Evolutionary conservation across 2,329 filamentous ascomycete genomes (phyloP).

Genomic region (Juglanconis juglandina): DNA sequence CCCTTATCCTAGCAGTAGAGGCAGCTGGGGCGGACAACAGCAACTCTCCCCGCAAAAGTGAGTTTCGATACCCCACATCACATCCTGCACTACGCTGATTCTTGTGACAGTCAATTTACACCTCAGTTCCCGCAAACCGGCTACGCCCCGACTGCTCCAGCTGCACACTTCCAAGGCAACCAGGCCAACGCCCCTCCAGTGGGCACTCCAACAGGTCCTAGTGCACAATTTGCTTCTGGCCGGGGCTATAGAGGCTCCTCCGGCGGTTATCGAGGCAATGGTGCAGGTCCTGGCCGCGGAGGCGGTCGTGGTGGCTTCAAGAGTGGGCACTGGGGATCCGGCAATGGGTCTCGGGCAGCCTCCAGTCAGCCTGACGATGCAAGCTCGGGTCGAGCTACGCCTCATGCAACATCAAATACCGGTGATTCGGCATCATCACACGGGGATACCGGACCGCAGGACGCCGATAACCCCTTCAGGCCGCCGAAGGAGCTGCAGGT

Average conservation of each 20-base stretch:
- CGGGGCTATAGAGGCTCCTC: conserved; percentile 44
- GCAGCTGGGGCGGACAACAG: conserved; percentile 35
- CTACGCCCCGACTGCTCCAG: conserved; percentile 45
- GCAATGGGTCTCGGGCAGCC: conserved; percentile 29
- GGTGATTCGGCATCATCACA: conserved; percentile 12
- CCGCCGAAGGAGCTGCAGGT: conserved; percentile 62
- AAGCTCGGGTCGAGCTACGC: conserved; percentile 24
- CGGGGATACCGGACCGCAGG: conserved; percentile 38
- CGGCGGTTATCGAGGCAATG: conserved; percentile 56
- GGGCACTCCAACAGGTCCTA: conserved; percentile 56
- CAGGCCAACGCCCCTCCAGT: conserved; percentile 45
- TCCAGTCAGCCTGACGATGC: conserved; percentile 27
- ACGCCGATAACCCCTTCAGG: conserved; percentile 59
- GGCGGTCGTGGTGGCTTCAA: conserved; percentile 59
- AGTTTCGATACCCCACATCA: conserved; percentile 21
- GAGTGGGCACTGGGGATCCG: conserved; percentile 69
- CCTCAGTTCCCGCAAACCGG: conserved; percentile 57
- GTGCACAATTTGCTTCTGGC: conserved; percentile 50
- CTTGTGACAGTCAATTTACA: conserved; percentile 54
- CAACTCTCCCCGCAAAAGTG: conserved; percentile 41
- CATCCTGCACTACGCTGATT: conserved; percentile 23
- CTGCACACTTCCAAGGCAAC: conserved; percentile 52
- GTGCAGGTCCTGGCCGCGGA: conserved; percentile 49
- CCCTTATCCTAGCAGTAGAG: conserved; percentile 37
- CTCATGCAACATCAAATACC: conserved; percentile 17